Base-by-base conservation (phyloP, 805 yeast genomes). In the Yarrowia sp. region DNA sequence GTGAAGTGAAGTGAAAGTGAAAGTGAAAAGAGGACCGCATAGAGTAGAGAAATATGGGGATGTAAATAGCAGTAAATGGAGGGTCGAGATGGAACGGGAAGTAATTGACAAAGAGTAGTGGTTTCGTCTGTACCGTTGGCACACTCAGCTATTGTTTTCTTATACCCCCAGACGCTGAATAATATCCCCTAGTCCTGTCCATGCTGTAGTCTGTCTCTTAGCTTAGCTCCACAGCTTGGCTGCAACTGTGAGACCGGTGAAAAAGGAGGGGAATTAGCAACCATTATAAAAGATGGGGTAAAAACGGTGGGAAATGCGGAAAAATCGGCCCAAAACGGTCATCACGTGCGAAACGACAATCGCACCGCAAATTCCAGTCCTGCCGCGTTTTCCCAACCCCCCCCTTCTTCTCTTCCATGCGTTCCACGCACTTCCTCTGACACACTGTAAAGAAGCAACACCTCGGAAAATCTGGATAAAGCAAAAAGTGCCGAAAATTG, bases 391-490 rank as follows among this genome's bases (percentile, higher is more conserved):
- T 24, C 6, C 3, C 6, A 24, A 24, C 30, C 30, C 6, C 46
- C 46, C 17, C 19, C 46, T 43, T 7, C 6, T 0, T 9, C 30
- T 33, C 49, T 44, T 44, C 49, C n/a, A 44, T 44, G 49, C 49
- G 49, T 44, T 44, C 49, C n/a, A 20, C 20, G 20, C 49, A 20
- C 49, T 5, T 20, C 8, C 44, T 44, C n/a, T n/a, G n/a, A n/a
- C 13, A 44, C 49, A 44, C 49, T 44, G 49, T 44, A 44, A 44
- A 44, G 49, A 44, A 44, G 49, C 49, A 44, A 19, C 30, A 44
- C 30, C 30, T 19, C 33, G 24, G 33, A 44, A 12, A 12, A 19
- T 19, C n/a, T 17, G 33, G 49, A 19, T 13, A 19, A 44, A 2
- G 24, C n/a, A 44, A 44, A 44, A 44, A 44, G 49, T 24, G 30